phyloP scores from a whole-genome alignment of 2,329 filamentous ascomycete species.

The Trichoderma endophyticum region DNA sequence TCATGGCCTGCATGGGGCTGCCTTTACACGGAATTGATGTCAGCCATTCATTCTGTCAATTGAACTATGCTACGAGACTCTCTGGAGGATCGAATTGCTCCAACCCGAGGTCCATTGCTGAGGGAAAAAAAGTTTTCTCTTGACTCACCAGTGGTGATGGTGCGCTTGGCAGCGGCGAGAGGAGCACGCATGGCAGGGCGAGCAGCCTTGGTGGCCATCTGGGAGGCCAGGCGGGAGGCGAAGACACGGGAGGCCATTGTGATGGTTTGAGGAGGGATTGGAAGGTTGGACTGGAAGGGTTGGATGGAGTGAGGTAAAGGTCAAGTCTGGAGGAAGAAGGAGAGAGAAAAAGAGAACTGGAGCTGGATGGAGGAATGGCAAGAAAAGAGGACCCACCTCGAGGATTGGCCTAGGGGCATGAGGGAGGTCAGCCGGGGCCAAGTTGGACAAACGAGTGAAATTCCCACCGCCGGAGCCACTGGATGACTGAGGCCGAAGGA shows the following conservation, averaged over 20 bases:
- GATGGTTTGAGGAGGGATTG: conserved; percentile 46
- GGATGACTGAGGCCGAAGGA: conserved; percentile 19
- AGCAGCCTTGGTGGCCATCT: conserved; percentile 75
- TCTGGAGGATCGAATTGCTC: conserved; percentile 21
- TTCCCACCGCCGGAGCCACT: conserved; percentile 27
- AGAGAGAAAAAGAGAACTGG: conserved; percentile 35
- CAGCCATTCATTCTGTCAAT: conserved; percentile 36
- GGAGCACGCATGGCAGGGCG: conserved; percentile 69
- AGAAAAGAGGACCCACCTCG: conserved; percentile 39
- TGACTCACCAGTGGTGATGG: conserved; percentile 68
- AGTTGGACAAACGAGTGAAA: conserved; percentile 33
- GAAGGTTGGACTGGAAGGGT: conserved; percentile 30
- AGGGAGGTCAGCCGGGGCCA: conserved; percentile 36
- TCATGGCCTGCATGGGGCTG: conserved; percentile 69
- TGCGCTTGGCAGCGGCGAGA: conserved; percentile 68
- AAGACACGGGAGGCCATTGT: conserved; percentile 81
- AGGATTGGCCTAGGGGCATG: conserved; percentile 31
- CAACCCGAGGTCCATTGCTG: conserved; percentile 7
- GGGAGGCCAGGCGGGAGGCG: conserved; percentile 72
- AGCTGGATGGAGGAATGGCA: conserved; percentile 37
- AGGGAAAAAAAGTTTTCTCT: conserved; percentile 32
- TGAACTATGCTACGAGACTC: conserved; percentile 28
- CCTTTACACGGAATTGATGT: conserved; percentile 36
- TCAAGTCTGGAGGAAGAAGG: conserved; percentile 30
- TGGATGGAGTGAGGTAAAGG: conserved; percentile 32